phyloP scores from a whole-genome alignment of 805 yeast species.

The Candida dendrica region DNA sequence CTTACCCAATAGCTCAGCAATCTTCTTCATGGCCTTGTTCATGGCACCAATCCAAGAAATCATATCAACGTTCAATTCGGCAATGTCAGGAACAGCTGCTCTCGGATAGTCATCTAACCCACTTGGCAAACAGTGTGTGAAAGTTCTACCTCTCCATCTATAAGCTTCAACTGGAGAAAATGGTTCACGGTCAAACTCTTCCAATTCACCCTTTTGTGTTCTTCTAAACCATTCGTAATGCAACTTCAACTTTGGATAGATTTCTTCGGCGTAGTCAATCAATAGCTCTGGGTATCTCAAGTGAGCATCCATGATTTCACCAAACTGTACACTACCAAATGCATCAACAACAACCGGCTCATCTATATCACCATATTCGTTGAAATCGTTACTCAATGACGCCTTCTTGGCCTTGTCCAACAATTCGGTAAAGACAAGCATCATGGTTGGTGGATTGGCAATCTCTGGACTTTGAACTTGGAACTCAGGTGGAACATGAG shows the following conservation, averaged over 20 bases:
- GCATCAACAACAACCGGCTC: conserved; percentile 23
- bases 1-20: conserved; percentile 58
- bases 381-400: conserved; percentile 8
- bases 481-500: conserved; percentile 79
- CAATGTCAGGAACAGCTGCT: conserved; percentile 69
- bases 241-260: conserved; percentile 68
- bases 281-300: conserved; percentile 53
- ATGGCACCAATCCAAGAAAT: conserved; percentile 91
- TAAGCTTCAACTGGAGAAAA: conserved; percentile 57
- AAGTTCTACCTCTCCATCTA: conserved; percentile 91
- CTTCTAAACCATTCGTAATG: conserved; percentile 83
- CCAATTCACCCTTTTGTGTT: conserved; percentile 71
- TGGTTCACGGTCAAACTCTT: conserved; percentile 59
- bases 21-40: conserved; percentile 72
- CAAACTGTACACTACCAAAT: conserved; percentile 17
- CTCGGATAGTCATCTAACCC: conserved; percentile 97
- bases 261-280: conserved; percentile 45
- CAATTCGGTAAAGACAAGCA: conserved; percentile 61
- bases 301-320: conserved; percentile 43
- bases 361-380: conserved; percentile 20
- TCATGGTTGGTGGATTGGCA: conserved; percentile 93
- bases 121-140: conserved; percentile 79
- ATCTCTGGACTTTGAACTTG: conserved; percentile 80
- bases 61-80: conserved; percentile 86
- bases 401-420: conserved; percentile 35